Evolutionary conservation across 306 rosid species (phyloP).

Genomic region (Dryas octopetala): DNA sequence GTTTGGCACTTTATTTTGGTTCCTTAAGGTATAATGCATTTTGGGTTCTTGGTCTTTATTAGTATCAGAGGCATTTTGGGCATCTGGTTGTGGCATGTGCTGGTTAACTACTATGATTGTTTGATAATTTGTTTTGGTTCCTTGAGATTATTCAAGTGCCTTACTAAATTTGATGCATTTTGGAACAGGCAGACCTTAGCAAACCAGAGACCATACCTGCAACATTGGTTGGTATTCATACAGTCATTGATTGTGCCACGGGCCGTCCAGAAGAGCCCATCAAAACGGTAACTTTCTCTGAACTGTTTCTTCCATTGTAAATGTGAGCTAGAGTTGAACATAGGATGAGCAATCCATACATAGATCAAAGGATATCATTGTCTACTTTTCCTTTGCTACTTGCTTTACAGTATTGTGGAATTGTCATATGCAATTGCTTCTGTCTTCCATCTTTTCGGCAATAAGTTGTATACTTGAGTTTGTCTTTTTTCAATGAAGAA

Average conservation of each 20-base stretch:
- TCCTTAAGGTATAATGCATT: neutral
- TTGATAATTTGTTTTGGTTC: neutral
- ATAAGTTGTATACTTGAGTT: neutral
- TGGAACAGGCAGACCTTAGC: slow-evolving; percentile 77
- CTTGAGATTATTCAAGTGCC: slow-evolving; percentile 2
- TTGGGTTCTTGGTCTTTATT: neutral
- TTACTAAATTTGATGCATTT: slow-evolving; percentile 1
- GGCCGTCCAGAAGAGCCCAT: slow-evolving; percentile 98
- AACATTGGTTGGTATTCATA: slow-evolving; percentile 85
- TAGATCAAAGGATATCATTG: neutral
- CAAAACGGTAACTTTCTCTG: slow-evolving; percentile 48
- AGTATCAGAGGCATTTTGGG: neutral
- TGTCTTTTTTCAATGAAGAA: neutral
- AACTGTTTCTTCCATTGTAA: neutral
- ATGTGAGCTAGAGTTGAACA: neutral
- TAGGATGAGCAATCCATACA: neutral
- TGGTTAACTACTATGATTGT: neutral
- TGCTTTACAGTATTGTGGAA: neutral
- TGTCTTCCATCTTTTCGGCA: neutral
- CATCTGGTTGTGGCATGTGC: no score
- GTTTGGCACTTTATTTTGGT: neutral
- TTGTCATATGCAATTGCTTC: neutral
- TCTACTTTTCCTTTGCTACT: neutral
- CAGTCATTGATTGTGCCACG: slow-evolving; percentile 91
- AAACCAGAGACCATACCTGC: slow-evolving; percentile 94